Percentiles rank a stretch among this genome's conserved stretches.
phyloP scores from a whole-genome alignment of 306 rosid genomes.

The Hippophae rhamnoides region DNA sequence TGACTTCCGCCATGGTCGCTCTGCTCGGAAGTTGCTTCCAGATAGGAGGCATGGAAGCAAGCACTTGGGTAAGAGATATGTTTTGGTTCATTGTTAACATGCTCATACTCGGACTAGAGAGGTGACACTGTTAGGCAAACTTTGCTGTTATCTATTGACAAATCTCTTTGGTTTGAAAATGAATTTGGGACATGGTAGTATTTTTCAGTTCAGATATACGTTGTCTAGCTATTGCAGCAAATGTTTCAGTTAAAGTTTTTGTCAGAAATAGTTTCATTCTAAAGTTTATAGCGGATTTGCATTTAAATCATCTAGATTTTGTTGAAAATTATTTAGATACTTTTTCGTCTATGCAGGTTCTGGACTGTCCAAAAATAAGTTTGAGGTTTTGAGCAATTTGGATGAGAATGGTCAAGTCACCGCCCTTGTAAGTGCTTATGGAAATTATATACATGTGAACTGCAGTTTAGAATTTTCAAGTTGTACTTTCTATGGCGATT shows the following conservation, averaged over 20 bases:
- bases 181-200: background rate
- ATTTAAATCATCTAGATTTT: constrained; percentile 7
- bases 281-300: constrained; percentile 4
- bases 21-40: constrained; percentile 58
- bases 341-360: constrained; percentile 33
- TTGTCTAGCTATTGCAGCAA: too few species aligned
- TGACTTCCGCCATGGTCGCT: constrained; percentile 85
- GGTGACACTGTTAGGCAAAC: too few species aligned
- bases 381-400: constrained; percentile 41
- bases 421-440: constrained; percentile 38
- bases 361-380: constrained; percentile 49
- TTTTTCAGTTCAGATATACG: too few species aligned
- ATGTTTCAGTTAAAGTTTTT: too few species aligned
- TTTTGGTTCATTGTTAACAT: constrained; percentile 13
- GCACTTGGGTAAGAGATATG: constrained; percentile 50
- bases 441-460: constrained; percentile 1
- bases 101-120: background rate
- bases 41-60: constrained; percentile 63
- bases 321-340: constrained; percentile 16
- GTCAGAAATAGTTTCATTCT: too few species aligned
- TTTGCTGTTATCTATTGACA: too few species aligned
- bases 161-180: background rate
- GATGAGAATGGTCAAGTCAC: constrained; percentile 38
- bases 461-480: constrained; percentile 6
- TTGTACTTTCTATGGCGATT: background rate